Conservation (phyloP, 495 filamentous ascomycete genomes). For the Bacidia gigantensis region DNA sequence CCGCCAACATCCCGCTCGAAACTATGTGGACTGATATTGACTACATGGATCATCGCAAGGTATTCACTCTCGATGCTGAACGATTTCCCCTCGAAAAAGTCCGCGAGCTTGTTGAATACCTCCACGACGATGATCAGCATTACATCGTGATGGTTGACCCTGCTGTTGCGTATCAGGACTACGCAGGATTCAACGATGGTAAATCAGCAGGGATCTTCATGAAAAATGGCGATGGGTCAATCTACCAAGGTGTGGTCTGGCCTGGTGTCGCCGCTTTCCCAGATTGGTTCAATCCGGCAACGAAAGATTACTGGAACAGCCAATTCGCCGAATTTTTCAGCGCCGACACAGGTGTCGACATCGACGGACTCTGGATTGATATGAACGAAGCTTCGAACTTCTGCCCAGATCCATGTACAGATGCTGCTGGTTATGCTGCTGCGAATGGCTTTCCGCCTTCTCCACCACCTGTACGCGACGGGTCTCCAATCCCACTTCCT, state of each 20-base stretch:
- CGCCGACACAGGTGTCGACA: constrained; percentile 51
- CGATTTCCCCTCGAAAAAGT: constrained; percentile 55
- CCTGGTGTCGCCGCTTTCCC: constrained; percentile 68
- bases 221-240: constrained; percentile 44
- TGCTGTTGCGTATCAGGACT: constrained; percentile 57
- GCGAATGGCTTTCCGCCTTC: constrained; percentile 49
- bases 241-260: constrained; percentile 75
- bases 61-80: constrained; percentile 64
- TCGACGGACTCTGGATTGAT: constrained; percentile 81
- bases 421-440: constrained; percentile 40
- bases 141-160: constrained; percentile 87
- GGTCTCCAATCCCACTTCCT: constrained; percentile 45
- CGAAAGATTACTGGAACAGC: constrained; percentile 57
- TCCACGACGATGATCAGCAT: constrained; percentile 62
- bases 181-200: constrained; percentile 51
- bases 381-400: constrained; percentile 70
- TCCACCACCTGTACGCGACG: constrained; percentile 47
- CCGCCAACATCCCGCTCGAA: constrained; percentile 65
- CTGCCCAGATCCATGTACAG: constrained; percentile 58
- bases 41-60: constrained; percentile 54
- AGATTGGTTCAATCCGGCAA: constrained; percentile 67
- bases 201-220: constrained; percentile 50
- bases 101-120: constrained; percentile 53
- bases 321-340: constrained; percentile 62
- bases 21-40: constrained; percentile 87